A percentile compares a stretch with the other conserved stretches of the same genome.
Conservation (phyloP, 176 grass and related monocot species). For the Thinopyrum elongatum region DNA sequence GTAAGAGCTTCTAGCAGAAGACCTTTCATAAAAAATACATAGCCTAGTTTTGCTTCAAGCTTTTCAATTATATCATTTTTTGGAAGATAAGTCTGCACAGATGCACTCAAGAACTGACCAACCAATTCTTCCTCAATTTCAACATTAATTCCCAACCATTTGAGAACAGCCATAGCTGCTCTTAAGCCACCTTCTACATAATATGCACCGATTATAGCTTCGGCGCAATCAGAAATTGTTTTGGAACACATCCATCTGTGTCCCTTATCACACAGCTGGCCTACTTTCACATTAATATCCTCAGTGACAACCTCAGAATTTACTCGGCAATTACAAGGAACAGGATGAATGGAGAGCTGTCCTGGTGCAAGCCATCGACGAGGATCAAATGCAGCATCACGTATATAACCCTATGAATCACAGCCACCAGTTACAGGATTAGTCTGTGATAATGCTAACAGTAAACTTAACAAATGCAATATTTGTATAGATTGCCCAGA, state of each 20-base stretch:
- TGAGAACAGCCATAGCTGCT: slow-evolving; percentile 66
- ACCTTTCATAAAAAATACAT: slow-evolving; percentile 63
- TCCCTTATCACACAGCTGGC: slow-evolving; percentile 83
- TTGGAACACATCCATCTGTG: slow-evolving; percentile 98
- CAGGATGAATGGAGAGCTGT: slow-evolving; percentile 58
- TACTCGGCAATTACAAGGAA: slow-evolving; percentile 60
- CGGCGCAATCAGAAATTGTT: slow-evolving; percentile 90
- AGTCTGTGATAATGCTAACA: neutral
- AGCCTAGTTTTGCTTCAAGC: slow-evolving; percentile 77
- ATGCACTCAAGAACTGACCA: slow-evolving; percentile 54
- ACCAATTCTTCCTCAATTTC: slow-evolving; percentile 53
- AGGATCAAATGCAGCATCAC: slow-evolving; percentile 90
- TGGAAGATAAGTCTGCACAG: slow-evolving; percentile 48
- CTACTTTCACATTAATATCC: slow-evolving; percentile 54
- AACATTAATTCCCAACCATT: slow-evolving; percentile 71
- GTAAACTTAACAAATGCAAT: slow-evolving; percentile 2
- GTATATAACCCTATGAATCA: slow-evolving; percentile 68
- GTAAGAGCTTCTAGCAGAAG: slow-evolving; percentile 80
- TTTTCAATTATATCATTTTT: slow-evolving; percentile 59
- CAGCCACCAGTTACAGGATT: slow-evolving; percentile 18
- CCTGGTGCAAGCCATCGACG: slow-evolving; percentile 91
- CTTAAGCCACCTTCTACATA: slow-evolving; percentile 73
- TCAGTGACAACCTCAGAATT: slow-evolving; percentile 34
- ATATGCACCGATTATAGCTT: slow-evolving; percentile 92
- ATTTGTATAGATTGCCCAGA: neutral